A percentile compares a stretch with the other conserved stretches of the same genome.
Conservation (phyloP, 345 rosid genomes). For the Arabidopsis thaliana region TAIR10.1 NC_003074.8:4723501-4724000, state of each 20-base stretch:
- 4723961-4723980: constrained; percentile 24
- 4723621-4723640: constrained; percentile 1
- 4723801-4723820: background rate
- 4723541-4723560: background rate
- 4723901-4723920: constrained; percentile 34
- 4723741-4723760: background rate
- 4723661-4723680: constrained; percentile 1
- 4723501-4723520: constrained; percentile 33
- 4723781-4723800: constrained; percentile 16
- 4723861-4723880: constrained; percentile 45
- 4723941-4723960: constrained; percentile 42
- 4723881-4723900: constrained; percentile 33
- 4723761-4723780: constrained; percentile 20
- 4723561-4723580: background rate
- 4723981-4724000: background rate
- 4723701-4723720: background rate
- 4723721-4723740: constrained; percentile 2
- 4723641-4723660: constrained; percentile 1
- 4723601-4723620: background rate
- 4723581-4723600: background rate
- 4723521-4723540: constrained; percentile 5
- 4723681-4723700: background rate
- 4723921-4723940: constrained; percentile 43
- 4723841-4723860: constrained; percentile 38
- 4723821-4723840: constrained; percentile 30